Percentiles rank a stretch among this genome's conserved stretches.
Conservation (phyloP, 345 rosid species). For the Lepidium sativum region DNA sequence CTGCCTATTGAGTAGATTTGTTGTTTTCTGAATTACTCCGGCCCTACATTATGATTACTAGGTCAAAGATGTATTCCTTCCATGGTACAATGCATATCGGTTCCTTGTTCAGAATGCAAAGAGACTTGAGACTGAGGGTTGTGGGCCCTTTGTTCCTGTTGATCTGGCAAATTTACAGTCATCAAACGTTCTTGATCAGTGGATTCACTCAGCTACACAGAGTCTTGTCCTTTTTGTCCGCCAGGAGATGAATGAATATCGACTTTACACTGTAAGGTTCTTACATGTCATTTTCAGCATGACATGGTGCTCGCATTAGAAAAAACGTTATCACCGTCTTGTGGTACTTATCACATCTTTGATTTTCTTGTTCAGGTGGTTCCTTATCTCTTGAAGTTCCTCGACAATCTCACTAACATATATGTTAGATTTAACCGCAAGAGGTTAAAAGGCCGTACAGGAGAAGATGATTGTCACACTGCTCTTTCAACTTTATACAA, state of each 20-base stretch:
- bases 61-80: constrained; percentile 99
- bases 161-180: constrained; percentile 57
- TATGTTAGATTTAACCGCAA: constrained; percentile 96
- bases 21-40: constrained; percentile 13
- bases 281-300: background rate
- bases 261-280: constrained; percentile 80
- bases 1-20: background rate
- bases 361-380: constrained; percentile 51
- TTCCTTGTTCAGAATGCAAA: constrained; percentile 96
- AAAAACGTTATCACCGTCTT: background rate
- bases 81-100: constrained; percentile 99
- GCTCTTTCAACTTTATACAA: constrained; percentile 89
- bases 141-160: constrained; percentile 59
- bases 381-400: constrained; percentile 88
- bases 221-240: constrained; percentile 92
- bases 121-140: constrained; percentile 90
- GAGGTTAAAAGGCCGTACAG: constrained; percentile 94
- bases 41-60: constrained; percentile 23
- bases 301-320: background rate
- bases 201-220: constrained; percentile 98
- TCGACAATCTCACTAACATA: constrained; percentile 90
- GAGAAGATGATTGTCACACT: constrained; percentile 76
- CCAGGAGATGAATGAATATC: constrained; percentile 86
- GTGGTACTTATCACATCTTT: background rate
- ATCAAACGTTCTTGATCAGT: constrained; percentile 89